phyloP scores from a whole-genome alignment of 495 filamentous ascomycete species.

The Daldinia decipiens region DNA sequence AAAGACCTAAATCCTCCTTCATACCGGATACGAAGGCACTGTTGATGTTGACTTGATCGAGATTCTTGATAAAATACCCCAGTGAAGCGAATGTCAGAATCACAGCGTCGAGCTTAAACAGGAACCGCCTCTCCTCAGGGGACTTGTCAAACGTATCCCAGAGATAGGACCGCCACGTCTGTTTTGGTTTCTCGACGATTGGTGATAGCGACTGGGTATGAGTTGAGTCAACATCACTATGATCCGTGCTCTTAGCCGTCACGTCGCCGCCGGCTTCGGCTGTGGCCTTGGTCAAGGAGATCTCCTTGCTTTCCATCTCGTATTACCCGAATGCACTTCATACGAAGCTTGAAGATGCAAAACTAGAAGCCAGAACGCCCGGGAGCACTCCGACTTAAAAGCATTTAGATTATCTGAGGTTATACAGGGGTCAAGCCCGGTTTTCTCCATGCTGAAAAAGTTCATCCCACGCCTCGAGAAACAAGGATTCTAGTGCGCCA shows the following conservation, averaged over 20 bases:
- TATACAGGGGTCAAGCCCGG: conserved; percentile 18
- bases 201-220: conserved; percentile 18
- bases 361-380: neutral
- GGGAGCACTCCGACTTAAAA: conserved; percentile 26
- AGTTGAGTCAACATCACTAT: conserved; percentile 27
- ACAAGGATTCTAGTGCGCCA: neutral
- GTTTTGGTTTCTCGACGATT: conserved; percentile 41
- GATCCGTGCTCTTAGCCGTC: conserved; percentile 18
- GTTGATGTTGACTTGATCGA: conserved; percentile 68
- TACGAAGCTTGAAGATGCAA: neutral
- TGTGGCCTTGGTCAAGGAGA: conserved; percentile 35
- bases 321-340: neutral
- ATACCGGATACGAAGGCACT: conserved; percentile 68
- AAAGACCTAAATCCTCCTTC: conserved; percentile 68
- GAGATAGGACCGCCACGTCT: conserved; percentile 55
- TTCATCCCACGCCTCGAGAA: conserved; percentile 18
- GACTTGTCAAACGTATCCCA: conserved; percentile 73
- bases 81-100: conserved; percentile 65
- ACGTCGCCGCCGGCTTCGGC: conserved; percentile 48
- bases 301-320: conserved; percentile 34
- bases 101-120: conserved; percentile 68
- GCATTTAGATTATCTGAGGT: neutral
- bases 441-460: conserved; percentile 4
- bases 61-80: conserved; percentile 68
- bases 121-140: conserved; percentile 66